Base-by-base conservation (phyloP, 768 basidiomycete species). In the Galerina sulciceps region DNA sequence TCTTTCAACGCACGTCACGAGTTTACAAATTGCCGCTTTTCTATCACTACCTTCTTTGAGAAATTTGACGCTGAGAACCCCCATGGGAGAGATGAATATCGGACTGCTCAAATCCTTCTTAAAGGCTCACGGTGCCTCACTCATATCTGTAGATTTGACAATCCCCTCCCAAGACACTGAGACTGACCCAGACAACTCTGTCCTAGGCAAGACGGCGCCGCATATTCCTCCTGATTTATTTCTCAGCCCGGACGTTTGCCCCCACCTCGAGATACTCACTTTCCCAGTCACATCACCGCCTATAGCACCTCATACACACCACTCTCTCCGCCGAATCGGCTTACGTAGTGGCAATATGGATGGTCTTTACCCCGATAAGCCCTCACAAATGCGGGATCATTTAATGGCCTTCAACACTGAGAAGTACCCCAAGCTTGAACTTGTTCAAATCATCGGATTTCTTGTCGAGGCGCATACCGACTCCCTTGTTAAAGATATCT, bases 361-460 rank as follows among this genome's bases (percentile, higher is more conserved):
- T 36, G 64, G 67, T 42, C 72, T 86, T 42, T 80, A 80, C 65
- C 79, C 80, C 23, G 75, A 77, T 63, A 77, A 77, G 52, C 61
- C 72, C 22, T 69, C 75, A 26, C 58, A 56, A 36, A 69, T 74
- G 31, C 79, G 72, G 56, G 67, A 66, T 34, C 82, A 83, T 65
- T 71, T 83, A 22, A 67, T 74, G 62, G 75, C 79, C 14, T 75
- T 83, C 63, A 79, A 70, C 49, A 66, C 71, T 41, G 71, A 69
- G 38, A 71, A 75, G 52, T 83, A 79, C 63, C 82, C 83, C 18
- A 71, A 65, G 48, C 70, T 85, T 26, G 79, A 83, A 65, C 66
- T 76, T 35, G 73, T 84, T 23, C 76, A 80, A 58, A 82, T 79
- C 18, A 73, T 82, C 13, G 80, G 77, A 2, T 82, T 79, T 65